Conservation (phyloP, 2,329 filamentous ascomycete species). For the Aspergillus brunneoviolaceus region DNA sequence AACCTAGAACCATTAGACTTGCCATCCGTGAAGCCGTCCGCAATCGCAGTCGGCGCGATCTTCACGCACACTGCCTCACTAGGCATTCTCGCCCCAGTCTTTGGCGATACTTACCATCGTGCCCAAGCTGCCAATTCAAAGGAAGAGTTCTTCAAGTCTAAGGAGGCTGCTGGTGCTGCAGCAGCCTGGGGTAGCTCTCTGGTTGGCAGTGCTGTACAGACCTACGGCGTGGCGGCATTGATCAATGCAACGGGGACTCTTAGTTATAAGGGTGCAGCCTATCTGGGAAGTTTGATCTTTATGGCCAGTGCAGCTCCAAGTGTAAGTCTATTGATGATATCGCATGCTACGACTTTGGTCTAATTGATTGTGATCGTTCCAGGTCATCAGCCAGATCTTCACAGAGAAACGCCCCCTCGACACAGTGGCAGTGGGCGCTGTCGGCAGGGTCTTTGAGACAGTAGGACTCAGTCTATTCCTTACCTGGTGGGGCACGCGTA, state of each 20-base stretch:
- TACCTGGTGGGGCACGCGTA: slow-evolving; percentile 96
- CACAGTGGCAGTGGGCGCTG: slow-evolving; percentile 79
- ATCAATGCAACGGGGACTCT: slow-evolving; percentile 94
- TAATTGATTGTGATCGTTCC: slow-evolving; percentile 17
- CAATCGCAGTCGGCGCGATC: slow-evolving; percentile 90
- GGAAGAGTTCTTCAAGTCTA: slow-evolving; percentile 93
- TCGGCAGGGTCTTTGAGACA: slow-evolving; percentile 88
- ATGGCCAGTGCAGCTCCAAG: slow-evolving; percentile 82
- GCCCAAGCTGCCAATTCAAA: slow-evolving; percentile 89
- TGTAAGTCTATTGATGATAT: slow-evolving; percentile 55
- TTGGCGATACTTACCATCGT: slow-evolving; percentile 91
- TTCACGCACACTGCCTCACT: slow-evolving; percentile 94
- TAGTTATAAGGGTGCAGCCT: slow-evolving; percentile 95
- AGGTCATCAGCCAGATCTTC: slow-evolving; percentile 85
- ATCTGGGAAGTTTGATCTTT: slow-evolving; percentile 89
- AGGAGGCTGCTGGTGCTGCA: slow-evolving; percentile 84
- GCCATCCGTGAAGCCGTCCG: slow-evolving; percentile 91
- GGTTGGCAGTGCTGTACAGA: slow-evolving; percentile 82
- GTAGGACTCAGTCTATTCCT: slow-evolving; percentile 88
- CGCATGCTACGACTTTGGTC: not conserved
- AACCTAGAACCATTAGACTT: slow-evolving; percentile 52
- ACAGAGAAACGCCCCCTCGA: slow-evolving; percentile 90
- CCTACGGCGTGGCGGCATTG: slow-evolving; percentile 83
- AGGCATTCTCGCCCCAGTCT: slow-evolving; percentile 82
- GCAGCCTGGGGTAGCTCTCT: slow-evolving; percentile 89